phyloP scores from a whole-genome alignment of 2,329 filamentous ascomycete species.

The Ophiognomonia clavigignenti-juglandacearum region DNA sequence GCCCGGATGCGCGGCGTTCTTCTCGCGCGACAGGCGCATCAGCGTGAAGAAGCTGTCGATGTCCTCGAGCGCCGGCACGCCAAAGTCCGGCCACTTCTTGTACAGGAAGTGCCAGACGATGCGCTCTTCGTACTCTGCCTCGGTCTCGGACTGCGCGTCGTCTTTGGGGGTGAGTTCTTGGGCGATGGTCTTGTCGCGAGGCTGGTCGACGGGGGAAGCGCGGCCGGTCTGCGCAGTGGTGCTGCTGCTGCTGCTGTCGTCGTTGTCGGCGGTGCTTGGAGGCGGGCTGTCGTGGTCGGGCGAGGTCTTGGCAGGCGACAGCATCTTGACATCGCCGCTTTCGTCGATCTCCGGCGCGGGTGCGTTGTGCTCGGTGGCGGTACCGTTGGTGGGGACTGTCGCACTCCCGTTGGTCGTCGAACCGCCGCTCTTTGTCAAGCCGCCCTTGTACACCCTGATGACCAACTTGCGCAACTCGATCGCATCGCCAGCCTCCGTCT shows the following conservation, averaged over 20 bases:
- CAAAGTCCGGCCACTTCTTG: constrained; percentile 85
- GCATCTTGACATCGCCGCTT: constrained; percentile 16
- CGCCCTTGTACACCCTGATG: constrained; percentile 39
- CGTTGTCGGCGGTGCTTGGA: neutral
- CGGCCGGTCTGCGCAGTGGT: constrained; percentile 1
- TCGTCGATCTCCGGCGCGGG: constrained; percentile 2
- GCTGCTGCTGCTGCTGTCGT: constrained; percentile 5
- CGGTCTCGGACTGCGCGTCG: neutral
- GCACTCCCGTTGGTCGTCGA: too few species aligned
- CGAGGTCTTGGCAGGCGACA: constrained; percentile 10
- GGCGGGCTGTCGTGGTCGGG: neutral
- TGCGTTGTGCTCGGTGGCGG: neutral
- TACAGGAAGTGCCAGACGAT: constrained; percentile 82
- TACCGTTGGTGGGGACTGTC: neutral
- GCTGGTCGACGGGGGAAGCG: neutral
- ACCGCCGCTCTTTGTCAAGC: constrained; percentile 16
- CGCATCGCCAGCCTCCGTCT: constrained; percentile 50
- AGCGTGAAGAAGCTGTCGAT: constrained; percentile 64
- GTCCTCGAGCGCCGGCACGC: constrained; percentile 67
- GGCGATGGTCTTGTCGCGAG: neutral
- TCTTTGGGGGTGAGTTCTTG: neutral
- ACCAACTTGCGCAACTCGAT: constrained; percentile 73
- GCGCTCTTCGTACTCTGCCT: constrained; percentile 44
- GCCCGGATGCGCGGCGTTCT: constrained; percentile 41
- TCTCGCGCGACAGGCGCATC: constrained; percentile 61